Base-by-base conservation (phyloP, 805 yeast genomes). In the Pichia thaimueangensis region DNA sequence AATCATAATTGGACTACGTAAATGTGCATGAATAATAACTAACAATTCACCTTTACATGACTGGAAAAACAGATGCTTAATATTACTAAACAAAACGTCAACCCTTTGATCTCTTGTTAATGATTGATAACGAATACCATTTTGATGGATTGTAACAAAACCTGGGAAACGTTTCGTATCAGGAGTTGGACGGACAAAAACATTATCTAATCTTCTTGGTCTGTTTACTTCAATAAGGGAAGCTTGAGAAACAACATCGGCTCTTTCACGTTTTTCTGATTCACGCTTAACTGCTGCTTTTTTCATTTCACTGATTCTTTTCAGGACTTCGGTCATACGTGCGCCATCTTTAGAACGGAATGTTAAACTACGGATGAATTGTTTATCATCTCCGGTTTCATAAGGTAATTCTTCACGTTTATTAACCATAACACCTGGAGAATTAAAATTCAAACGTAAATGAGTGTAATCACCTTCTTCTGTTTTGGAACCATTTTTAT, bases 121-220 rank as follows among this genome's bases (percentile, higher is more conserved):
- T 2, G 95, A 82, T 59, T 86, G 95, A 63, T 89, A 93, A 54
- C 97, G 75, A 49, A 93, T 75, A 77, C 98, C 98, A 63, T 91
- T 93, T 60, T 87, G 95, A 64, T 91, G 98, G 47, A 91, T 86
- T 49, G 86, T 86, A 43, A 91, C 75, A 16, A 81, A 76, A 27
- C 97, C 97, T 12, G 97, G 91, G 23, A 83, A 80, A 63, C 96
- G 86, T 61, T 91, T 91, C n/a, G 96, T 84, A 61, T 91, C 98
- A 1, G 97, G 97, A 37, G 89, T 86, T 30, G 98, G 98, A 60
- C 97, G 81, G 38, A 89, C 83, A 59, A 82, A 87, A 2, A 93
- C 89, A 47, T 82, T 81, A 50, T 91, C 97, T 50, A 93, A 69
- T 59, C 91, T 80, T 64, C 80, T 80, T 29, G 95, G 86, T 54